Conservation (phyloP, 306 rosid species). For the Acacia melanoxylon region DNA sequence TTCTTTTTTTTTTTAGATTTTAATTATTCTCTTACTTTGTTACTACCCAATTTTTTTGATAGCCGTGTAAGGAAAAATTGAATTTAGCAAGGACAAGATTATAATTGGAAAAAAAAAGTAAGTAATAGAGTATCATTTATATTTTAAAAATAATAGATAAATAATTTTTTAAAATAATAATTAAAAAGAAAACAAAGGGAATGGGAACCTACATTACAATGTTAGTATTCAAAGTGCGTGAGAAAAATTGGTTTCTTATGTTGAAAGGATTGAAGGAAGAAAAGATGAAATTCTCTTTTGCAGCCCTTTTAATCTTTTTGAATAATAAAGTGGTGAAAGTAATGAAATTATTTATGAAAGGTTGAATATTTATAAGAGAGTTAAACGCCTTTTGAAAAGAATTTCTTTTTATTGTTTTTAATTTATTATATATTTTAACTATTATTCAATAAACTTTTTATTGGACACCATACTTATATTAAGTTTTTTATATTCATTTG, state of each 20-base stretch:
- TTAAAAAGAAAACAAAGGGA: background rate
- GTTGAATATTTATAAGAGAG: background rate
- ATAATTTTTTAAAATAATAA: too few relatives aligned
- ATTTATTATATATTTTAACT: background rate
- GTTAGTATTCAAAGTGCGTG: constrained; percentile 35
- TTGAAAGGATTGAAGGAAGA: constrained; percentile 52
- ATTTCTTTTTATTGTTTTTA: background rate
- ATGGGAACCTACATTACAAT: background rate
- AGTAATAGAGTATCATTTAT: background rate
- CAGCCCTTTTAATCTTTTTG: constrained; percentile 39
- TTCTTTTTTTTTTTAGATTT: background rate
- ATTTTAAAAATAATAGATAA: background rate
- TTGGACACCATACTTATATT: too few relatives aligned
- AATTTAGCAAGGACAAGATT: background rate
- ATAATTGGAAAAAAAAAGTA: background rate
- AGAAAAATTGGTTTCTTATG: constrained; percentile 47
- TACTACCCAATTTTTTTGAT: background rate
- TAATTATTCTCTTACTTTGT: background rate
- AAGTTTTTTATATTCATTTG: too few relatives aligned
- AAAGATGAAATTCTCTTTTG: constrained; percentile 57
- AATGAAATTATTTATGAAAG: constrained; percentile 38
- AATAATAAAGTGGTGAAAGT: constrained; percentile 52
- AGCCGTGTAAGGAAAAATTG: background rate
- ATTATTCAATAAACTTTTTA: too few relatives aligned
- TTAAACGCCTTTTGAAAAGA: background rate